Conservation (phyloP, 2,329 filamentous ascomycete genomes). For the Metarhizium sp. region DNA sequence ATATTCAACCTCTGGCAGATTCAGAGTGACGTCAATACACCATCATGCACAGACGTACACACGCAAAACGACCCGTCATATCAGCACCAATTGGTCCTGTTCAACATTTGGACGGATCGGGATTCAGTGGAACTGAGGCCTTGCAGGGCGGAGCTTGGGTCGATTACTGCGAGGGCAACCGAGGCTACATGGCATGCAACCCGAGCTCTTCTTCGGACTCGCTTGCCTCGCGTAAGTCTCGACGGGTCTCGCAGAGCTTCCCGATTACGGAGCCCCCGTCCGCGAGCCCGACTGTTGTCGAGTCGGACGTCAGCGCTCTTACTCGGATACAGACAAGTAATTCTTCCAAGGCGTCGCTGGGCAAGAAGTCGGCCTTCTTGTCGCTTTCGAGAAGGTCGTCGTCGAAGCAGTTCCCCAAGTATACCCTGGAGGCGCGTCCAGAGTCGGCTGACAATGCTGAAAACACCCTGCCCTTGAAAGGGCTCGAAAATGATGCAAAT, state of each 20-base stretch:
- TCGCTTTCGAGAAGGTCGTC: constrained; percentile 10
- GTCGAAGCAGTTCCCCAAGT: constrained; percentile 8
- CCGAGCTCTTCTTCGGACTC: background rate
- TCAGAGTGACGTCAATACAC: background rate
- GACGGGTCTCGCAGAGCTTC: constrained; percentile 23
- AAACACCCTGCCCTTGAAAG: constrained; percentile 13
- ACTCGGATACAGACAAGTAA: background rate
- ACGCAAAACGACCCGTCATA: constrained; percentile 18
- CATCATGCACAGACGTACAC: constrained; percentile 9
- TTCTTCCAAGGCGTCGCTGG: background rate
- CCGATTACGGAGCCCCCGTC: constrained; percentile 13
- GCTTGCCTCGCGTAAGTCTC: constrained; percentile 1
- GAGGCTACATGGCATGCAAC: too few relatives aligned
- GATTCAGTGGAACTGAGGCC: too few relatives aligned
- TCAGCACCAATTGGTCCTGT: constrained; percentile 28
- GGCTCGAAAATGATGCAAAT: background rate
- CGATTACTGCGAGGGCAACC: too few relatives aligned
- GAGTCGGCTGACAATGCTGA: constrained; percentile 14
- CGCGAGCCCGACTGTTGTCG: constrained; percentile 20
- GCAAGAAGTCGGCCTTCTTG: background rate
- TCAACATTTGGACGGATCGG: constrained; percentile 24
- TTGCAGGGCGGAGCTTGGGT: too few relatives aligned
- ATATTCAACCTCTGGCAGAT: background rate
- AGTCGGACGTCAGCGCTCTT: constrained; percentile 17
- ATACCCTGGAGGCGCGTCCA: constrained; percentile 7